Base-by-base conservation (phyloP, 2,329 filamentous ascomycete genomes). In the Colletotrichum sp. region DNA sequence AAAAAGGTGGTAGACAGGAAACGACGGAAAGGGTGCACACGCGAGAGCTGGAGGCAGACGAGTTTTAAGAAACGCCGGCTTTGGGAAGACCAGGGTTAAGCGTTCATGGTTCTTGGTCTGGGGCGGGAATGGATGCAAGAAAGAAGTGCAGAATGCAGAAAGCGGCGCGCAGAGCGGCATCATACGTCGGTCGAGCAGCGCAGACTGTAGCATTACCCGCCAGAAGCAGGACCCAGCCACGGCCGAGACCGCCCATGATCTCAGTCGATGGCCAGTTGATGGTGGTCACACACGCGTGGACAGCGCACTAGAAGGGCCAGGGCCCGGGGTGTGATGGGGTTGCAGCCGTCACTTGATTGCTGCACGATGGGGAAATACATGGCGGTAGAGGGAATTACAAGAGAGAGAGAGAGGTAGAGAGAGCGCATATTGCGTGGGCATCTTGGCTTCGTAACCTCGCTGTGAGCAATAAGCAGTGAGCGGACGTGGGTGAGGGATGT, bases 211-310 rank as follows among this genome's bases (percentile, higher is more conserved):
- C 56, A 56, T 65, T 75, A 73, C 65, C 73, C 70, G 66, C 55
- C 68, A 55, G 48, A 30, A 39, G 70, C 71, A 82, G 80, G 48
- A 30, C 56, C 71, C 71, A 82, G 80, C 81, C 82, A 83, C 78
- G 79, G 80, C 80, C 81, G 80, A 80, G 83, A 81, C 83, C 81
- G 80, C 78, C 56, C 71, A 77, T 71, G 55, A 74, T 71, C 75
- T 78, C 77, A 66, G 56, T 80, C 78, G 70, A 76, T 72, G 78
- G 76, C 80, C 80, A 80, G 78, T 77, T 77, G 76, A 78, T 78
- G 74, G 77, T 76, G 67, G 68, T 78, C 71, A 71, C 64, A 76
- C 70, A 71, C 32, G 43, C 48, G 25, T 69, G 18, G 25, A 66
- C 34, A 36, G 70, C 52, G 74, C 66, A 65, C 71, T 69, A 75